Percentiles rank a stretch among this genome's conserved stretches.
phyloP scores from a whole-genome alignment of 208 protist species.

The Leishmania braziliensis region DNA sequence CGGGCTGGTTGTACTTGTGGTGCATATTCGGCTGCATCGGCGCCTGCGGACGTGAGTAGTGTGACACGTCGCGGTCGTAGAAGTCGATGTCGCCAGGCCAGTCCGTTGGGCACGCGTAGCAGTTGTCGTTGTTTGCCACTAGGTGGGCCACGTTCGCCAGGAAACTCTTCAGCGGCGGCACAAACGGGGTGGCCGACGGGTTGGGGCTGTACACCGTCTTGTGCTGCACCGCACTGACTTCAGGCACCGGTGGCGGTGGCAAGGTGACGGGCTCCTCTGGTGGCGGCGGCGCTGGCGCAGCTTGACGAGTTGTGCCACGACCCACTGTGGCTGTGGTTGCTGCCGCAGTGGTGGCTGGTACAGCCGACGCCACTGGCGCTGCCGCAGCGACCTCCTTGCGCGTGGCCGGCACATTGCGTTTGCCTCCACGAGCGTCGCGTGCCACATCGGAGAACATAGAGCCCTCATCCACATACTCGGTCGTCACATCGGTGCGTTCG shows the following conservation, averaged over 20 bases:
- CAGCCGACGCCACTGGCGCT: slow-evolving; percentile 19
- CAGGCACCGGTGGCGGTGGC: slow-evolving; percentile 19
- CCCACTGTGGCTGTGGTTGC: background rate
- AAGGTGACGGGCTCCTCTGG: slow-evolving; percentile 16
- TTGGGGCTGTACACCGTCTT: slow-evolving; percentile 54
- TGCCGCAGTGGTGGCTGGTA: slow-evolving; percentile 17
- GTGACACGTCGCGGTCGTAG: slow-evolving; percentile 75
- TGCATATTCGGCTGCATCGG: slow-evolving; percentile 25
- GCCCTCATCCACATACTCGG: slow-evolving; percentile 71
- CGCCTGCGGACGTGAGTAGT: slow-evolving; percentile 50
- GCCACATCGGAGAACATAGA: slow-evolving; percentile 81
- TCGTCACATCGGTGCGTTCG: slow-evolving; percentile 61
- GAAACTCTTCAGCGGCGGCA: slow-evolving; percentile 51
- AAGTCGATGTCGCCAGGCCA: slow-evolving; percentile 65
- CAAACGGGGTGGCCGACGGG: slow-evolving; percentile 48
- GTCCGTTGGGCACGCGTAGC: slow-evolving; percentile 43
- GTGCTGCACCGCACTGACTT: slow-evolving; percentile 24
- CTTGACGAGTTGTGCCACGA: slow-evolving; percentile 14
- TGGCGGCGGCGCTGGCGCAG: slow-evolving; percentile 13
- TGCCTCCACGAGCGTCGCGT: slow-evolving; percentile 20
- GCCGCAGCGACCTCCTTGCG: slow-evolving; percentile 20
- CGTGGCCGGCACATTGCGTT: slow-evolving; percentile 10
- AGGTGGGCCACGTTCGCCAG: slow-evolving; percentile 52
- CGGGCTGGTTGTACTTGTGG: slow-evolving; percentile 31
- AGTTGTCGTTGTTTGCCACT: slow-evolving; percentile 48